Percentiles rank a stretch among this genome's conserved stretches.
These are phyloP conservation scores for Ampelocalamus luodianensis DNA, from an alignment of 176 grass and related monocot genomes.

Conservation along the genomic window DNA sequence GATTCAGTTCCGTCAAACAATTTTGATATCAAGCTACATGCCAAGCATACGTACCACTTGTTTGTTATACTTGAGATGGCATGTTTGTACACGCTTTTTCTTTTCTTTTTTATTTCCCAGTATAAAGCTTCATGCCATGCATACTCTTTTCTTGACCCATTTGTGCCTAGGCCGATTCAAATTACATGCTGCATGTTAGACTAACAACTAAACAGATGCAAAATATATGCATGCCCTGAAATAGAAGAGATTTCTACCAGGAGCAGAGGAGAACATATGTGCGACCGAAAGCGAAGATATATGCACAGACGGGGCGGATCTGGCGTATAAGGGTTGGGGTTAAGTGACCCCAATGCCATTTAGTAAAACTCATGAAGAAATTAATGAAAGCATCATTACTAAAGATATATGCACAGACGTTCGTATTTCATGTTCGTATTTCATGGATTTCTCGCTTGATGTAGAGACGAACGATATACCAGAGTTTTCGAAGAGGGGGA, in stretches of 20 bases:
- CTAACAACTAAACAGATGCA: too few relatives aligned
- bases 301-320: too few relatives aligned
- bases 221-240: too few relatives aligned
- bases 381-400: too few relatives aligned
- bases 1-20: conserved; percentile 26
- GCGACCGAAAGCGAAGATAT: too few relatives aligned
- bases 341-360: too few relatives aligned
- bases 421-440: too few relatives aligned
- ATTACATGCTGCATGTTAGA: not conserved
- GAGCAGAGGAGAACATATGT: too few relatives aligned
- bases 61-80: not conserved
- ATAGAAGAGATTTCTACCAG: too few relatives aligned
- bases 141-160: not conserved
- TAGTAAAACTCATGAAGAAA: too few relatives aligned
- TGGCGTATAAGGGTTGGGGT: too few relatives aligned
- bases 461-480: not conserved
- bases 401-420: too few relatives aligned
- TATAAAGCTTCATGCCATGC: not conserved
- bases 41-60: not conserved
- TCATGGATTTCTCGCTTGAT: not conserved
- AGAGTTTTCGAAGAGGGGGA: not conserved
- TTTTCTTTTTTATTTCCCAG: not conserved
- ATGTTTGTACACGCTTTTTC: not conserved
- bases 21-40: conserved; percentile 24
- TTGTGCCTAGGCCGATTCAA: not conserved